Conservation (phyloP, 73 alveolate species). For the Tetrahymena thermophila region DNA sequence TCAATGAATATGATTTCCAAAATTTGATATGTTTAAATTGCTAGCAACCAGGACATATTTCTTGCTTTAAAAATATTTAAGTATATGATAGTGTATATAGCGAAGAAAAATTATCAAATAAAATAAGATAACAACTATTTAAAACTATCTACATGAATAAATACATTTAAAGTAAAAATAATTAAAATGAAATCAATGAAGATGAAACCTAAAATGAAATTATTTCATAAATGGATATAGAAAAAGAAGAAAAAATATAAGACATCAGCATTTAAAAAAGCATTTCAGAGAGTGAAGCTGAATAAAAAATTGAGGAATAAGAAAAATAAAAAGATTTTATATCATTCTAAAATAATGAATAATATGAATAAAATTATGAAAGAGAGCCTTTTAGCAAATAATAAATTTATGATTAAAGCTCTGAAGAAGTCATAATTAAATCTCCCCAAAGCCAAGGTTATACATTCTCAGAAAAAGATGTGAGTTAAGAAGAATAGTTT, state of each 20-base stretch:
- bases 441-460: not conserved
- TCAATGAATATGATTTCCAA: not conserved
- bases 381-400: not conserved
- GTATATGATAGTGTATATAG: not conserved
- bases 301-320: not conserved
- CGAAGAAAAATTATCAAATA: not conserved
- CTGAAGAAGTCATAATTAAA: not conserved
- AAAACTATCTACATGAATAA: not conserved
- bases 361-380: not conserved
- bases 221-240: not conserved
- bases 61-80: not conserved
- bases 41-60: not conserved
- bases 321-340: no score
- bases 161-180: not conserved
- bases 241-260: not conserved
- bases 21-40: not conserved
- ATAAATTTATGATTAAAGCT: not conserved
- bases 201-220: not conserved
- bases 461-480: not conserved
- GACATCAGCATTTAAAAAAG: not conserved
- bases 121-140: not conserved
- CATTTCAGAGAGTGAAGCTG: not conserved
- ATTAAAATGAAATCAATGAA: not conserved
- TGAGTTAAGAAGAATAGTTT: not conserved
- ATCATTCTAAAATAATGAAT: no score